phyloP scores from a whole-genome alignment of 2,329 filamentous ascomycete genomes.

The Aspergillus ibericus region DNA sequence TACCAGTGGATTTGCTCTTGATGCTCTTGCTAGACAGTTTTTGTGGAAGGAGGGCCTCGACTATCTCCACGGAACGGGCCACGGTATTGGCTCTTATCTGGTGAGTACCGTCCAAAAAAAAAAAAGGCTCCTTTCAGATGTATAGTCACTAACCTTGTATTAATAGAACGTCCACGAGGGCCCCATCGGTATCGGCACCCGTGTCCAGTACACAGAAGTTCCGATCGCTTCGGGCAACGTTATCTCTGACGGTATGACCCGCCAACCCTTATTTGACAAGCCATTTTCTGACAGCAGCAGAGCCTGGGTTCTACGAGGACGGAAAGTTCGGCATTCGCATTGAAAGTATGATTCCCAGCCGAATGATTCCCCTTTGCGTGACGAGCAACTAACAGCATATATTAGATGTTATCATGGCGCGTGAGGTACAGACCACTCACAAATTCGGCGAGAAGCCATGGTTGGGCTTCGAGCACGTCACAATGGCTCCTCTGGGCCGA shows the following conservation, averaged over 20 bases:
- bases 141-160: slow-evolving; percentile 13
- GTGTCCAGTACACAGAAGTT: slow-evolving; percentile 88
- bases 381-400: slow-evolving; percentile 4
- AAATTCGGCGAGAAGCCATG: slow-evolving; percentile 93
- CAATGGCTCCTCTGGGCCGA: slow-evolving; percentile 91
- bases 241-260: slow-evolving; percentile 67
- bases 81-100: slow-evolving; percentile 90
- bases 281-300: slow-evolving; percentile 39
- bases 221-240: slow-evolving; percentile 89
- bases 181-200: slow-evolving; percentile 91
- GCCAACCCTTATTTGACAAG: not conserved
- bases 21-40: slow-evolving; percentile 83
- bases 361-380: not conserved
- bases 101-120: slow-evolving; percentile 30
- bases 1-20: slow-evolving; percentile 88
- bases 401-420: slow-evolving; percentile 78
- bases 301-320: slow-evolving; percentile 97
- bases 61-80: slow-evolving; percentile 93
- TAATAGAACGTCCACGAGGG: slow-evolving; percentile 86
- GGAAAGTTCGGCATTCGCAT: slow-evolving; percentile 92
- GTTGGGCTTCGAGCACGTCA: slow-evolving; percentile 94
- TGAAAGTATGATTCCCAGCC: slow-evolving; percentile 59
- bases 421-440: slow-evolving; percentile 81
- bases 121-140: not conserved
- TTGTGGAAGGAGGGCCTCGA: slow-evolving; percentile 92